Evolutionary conservation across 1,139 yeast genomes (phyloP).

Genomic region (Taphrina populina): DNA sequence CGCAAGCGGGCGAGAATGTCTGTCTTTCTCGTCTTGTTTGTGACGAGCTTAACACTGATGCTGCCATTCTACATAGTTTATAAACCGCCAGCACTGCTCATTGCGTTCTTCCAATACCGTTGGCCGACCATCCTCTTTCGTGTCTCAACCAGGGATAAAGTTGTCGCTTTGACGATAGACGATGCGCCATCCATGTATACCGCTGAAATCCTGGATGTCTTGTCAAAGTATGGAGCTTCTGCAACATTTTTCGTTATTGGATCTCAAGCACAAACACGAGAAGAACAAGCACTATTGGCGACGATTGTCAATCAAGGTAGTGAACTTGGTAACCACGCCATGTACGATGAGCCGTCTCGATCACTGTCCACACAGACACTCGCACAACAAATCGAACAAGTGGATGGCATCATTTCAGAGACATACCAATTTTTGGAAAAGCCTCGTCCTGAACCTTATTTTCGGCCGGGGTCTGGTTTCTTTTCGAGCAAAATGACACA

Average conservation of each 20-base stretch:
- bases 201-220: slow-evolving; percentile 78
- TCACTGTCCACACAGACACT: not conserved
- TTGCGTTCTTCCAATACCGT: slow-evolving; percentile 5
- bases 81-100: slow-evolving; percentile 19
- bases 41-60: not conserved
- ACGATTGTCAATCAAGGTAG: slow-evolving; percentile 9
- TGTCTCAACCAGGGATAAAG: slow-evolving; percentile 13
- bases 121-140: slow-evolving; percentile 25
- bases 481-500: slow-evolving; percentile 10
- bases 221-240: slow-evolving; percentile 49
- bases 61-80: slow-evolving; percentile 16
- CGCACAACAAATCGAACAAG: slow-evolving; percentile 10
- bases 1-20: slow-evolving; percentile 9
- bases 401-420: slow-evolving; percentile 6
- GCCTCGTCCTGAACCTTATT: not conserved
- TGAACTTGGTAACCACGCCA: slow-evolving; percentile 33
- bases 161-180: slow-evolving; percentile 44
- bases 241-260: slow-evolving; percentile 33
- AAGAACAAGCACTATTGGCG: not conserved
- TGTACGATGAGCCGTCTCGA: slow-evolving; percentile 33
- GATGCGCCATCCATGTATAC: slow-evolving; percentile 66
- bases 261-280: slow-evolving; percentile 4
- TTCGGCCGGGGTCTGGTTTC: slow-evolving; percentile 34
- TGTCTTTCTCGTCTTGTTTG: slow-evolving; percentile 2
- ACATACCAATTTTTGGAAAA: not conserved